Evolutionary conservation across 2,329 filamentous ascomycete species (phyloP).

Genomic region (Ophiostoma sp.): DNA sequence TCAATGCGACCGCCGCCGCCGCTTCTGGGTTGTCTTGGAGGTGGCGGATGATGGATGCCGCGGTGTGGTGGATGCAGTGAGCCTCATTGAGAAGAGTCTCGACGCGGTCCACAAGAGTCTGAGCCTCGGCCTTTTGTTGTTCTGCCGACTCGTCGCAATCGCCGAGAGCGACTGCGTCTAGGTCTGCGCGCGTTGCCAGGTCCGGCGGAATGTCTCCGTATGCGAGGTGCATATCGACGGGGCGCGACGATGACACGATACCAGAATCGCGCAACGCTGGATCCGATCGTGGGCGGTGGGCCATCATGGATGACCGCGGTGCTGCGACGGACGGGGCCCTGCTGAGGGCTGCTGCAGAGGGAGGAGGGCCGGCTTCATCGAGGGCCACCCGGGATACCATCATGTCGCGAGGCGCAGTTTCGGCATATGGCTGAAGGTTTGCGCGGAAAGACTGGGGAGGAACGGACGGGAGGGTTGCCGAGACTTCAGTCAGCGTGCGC

Average conservation of each 20-base stretch:
- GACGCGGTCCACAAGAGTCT: conserved; percentile 63
- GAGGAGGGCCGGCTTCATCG: not conserved
- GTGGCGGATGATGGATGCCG: conserved; percentile 73
- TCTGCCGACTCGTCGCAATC: conserved; percentile 45
- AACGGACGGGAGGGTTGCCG: conserved; percentile 43
- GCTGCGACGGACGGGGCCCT: conserved; percentile 13
- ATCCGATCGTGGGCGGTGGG: conserved; percentile 40
- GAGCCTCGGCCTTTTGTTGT: conserved; percentile 45
- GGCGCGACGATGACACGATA: conserved; percentile 33
- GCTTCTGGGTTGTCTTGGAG: conserved; percentile 70
- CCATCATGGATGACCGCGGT: conserved; percentile 33
- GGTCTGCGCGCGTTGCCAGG: conserved; percentile 47
- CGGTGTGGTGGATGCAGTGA: conserved; percentile 81
- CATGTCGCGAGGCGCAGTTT: conserved; percentile 43
- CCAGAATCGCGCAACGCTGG: conserved; percentile 32
- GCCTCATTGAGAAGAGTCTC: conserved; percentile 78
- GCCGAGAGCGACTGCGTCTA: conserved; percentile 33
- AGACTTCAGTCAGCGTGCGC: conserved; percentile 49
- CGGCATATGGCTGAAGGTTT: conserved; percentile 40
- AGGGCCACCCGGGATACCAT: conserved; percentile 39
- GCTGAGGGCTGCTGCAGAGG: not conserved
- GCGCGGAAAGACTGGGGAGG: conserved; percentile 38
- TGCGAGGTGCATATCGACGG: conserved; percentile 85
- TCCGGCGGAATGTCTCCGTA: conserved; percentile 79
- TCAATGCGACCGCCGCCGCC: conserved; percentile 87